Evolutionary conservation across 2,329 filamentous ascomycete species (phyloP).

Genomic region (Zelopaecilomyces penicillatus): DNA sequence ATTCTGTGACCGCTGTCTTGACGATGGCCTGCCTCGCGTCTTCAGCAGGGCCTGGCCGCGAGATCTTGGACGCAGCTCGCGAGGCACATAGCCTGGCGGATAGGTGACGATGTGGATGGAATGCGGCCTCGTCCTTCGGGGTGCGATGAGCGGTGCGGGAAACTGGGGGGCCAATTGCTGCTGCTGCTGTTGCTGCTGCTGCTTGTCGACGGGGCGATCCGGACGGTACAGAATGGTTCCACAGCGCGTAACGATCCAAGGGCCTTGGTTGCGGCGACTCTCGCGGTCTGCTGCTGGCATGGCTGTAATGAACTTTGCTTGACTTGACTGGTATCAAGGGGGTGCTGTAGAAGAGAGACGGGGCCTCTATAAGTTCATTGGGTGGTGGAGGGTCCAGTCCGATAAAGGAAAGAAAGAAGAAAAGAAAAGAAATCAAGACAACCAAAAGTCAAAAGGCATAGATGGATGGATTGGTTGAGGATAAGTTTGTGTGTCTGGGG

Average conservation of each 20-base stretch:
- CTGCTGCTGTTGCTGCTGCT: background rate
- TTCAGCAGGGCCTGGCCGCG: constrained; percentile 6
- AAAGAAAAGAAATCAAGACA: too few relatives aligned
- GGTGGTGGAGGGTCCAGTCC: constrained; percentile 2
- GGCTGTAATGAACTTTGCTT: constrained; percentile 2
- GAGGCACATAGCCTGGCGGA: constrained; percentile 35
- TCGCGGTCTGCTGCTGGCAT: constrained; percentile 5
- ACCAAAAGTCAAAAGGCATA: too few relatives aligned
- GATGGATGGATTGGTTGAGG: too few relatives aligned
- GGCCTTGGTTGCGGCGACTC: constrained; percentile 9
- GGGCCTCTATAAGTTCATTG: constrained; percentile 2
- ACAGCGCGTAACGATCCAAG: constrained; percentile 16
- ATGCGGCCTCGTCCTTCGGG: constrained; percentile 30
- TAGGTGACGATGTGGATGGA: constrained; percentile 35
- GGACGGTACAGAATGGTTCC: constrained; percentile 23
- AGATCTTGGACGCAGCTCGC: constrained; percentile 27
- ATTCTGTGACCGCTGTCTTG: constrained; percentile 1
- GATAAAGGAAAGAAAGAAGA: background rate
- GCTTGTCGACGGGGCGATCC: constrained; percentile 5
- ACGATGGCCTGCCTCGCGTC: constrained; percentile 4
- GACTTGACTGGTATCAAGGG: background rate
- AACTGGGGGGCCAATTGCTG: constrained; percentile 14
- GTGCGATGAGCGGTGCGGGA: constrained; percentile 30
- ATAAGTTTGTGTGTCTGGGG: too few relatives aligned
- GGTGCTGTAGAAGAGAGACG: constrained; percentile 1